Conservation (phyloP, 495 filamentous ascomycete genomes). For the Astrothelium macrocarpum region DNA sequence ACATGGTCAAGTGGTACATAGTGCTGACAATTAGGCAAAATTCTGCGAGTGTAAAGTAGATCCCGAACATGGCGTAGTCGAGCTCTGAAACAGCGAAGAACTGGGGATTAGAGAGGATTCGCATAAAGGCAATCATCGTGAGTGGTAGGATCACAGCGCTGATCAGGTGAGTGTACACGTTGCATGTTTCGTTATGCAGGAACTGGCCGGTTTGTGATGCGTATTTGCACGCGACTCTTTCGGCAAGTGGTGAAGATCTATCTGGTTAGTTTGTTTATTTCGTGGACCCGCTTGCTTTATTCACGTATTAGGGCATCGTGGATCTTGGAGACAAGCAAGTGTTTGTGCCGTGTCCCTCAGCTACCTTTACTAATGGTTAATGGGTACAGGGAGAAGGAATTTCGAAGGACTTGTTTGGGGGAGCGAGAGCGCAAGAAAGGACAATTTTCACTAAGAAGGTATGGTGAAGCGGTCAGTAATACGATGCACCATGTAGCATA, state of each 20-base stretch:
- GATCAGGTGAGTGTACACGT: constrained; percentile 13
- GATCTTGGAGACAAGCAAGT: neutral
- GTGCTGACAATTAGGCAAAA: constrained; percentile 12
- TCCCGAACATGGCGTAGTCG: constrained; percentile 19
- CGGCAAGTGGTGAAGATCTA: neutral
- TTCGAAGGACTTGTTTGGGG: neutral
- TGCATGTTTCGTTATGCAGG: constrained; percentile 13
- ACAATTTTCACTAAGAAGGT: neutral
- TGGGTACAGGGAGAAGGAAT: neutral
- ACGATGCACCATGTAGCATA: neutral
- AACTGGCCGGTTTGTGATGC: neutral
- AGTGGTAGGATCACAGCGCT: constrained; percentile 8
- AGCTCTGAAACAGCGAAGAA: constrained; percentile 2
- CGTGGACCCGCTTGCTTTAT: neutral
- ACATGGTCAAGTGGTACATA: constrained; percentile 15
- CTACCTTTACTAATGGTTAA: neutral
- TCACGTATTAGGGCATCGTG: neutral
- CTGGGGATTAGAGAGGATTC: neutral
- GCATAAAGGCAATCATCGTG: neutral
- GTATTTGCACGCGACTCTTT: neutral
- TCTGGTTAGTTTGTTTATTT: neutral
- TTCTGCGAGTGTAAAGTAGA: constrained; percentile 18
- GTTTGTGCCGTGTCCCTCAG: neutral
- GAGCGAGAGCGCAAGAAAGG: neutral
- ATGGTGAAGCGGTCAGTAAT: neutral